These are phyloP conservation scores for Cryptosporidium ubiquitum DNA, from an alignment of 169 alveolate species.

Conservation along the genomic window DNA sequence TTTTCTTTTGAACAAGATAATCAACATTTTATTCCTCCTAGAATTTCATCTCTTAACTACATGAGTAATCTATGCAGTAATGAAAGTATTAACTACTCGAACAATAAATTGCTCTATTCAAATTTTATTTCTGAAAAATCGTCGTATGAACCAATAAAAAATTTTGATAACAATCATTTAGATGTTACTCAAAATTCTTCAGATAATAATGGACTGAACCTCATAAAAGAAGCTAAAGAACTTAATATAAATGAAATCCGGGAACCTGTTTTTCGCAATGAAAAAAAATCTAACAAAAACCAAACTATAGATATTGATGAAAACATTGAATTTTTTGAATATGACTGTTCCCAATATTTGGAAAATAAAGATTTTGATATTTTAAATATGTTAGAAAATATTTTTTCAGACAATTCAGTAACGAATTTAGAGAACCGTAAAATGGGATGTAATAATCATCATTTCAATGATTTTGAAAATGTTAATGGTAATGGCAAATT, in stretches of 20 bases:
- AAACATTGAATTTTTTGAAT: conserved; percentile 10
- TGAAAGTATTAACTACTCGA: background rate
- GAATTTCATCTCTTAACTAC: conserved; percentile 37
- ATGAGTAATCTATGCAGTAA: background rate
- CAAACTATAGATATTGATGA: background rate
- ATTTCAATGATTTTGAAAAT: background rate
- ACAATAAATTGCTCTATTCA: background rate
- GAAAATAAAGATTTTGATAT: conserved; percentile 52
- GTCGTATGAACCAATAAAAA: background rate
- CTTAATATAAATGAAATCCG: background rate
- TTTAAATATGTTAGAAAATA: conserved; percentile 18
- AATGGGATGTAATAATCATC: background rate
- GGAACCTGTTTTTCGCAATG: background rate
- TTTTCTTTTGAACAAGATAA: conserved; percentile 17
- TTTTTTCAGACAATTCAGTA: conserved; percentile 27
- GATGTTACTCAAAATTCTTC: background rate
- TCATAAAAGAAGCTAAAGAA: background rate
- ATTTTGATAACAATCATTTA: background rate
- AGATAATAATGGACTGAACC: background rate
- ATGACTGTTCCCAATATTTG: conserved; percentile 9
- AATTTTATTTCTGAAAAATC: background rate
- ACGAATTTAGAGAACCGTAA: background rate
- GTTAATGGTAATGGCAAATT: background rate
- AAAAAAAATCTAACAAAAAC: background rate
- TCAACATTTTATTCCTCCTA: conserved; percentile 30